Base-by-base conservation (phyloP, 805 yeast genomes). In the Lipomyces orientalis region DNA sequence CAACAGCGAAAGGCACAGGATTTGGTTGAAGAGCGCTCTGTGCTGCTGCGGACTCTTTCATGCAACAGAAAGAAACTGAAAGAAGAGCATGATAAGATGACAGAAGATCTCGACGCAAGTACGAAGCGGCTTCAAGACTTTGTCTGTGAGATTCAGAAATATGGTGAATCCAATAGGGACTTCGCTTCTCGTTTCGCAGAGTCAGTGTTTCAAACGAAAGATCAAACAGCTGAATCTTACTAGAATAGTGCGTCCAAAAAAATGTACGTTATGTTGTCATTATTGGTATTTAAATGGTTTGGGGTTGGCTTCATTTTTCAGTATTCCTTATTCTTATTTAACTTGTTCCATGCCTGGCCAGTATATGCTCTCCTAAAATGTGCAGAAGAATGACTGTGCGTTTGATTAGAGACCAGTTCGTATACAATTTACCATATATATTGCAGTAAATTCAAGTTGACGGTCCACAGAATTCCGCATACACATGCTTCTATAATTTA, bases 111-210 rank as follows among this genome's bases (percentile, higher is more conserved):
- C 55, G 66, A 54, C n/a, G 39, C 33, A 31, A 64, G 34, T 56
- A 39, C 54, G 16, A 29, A 29, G 46, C 29, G 64, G 31, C 51
- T 63, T 29, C 63, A 60, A 4, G 67, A 61, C 29, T 67, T 64
- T 56, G 60, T 58, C 14, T 33, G 60, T 10, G 69, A 61, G 19
- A 37, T 67, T 10, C 68, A 67, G 54, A 33, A 59, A 31, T 66
- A 68, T 33, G 64, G 63, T 14, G 66, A 34, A n/a, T 43, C 34
- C 34, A 64, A 43, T 35, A 51, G 33, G 34, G 9, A 66, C 19
- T 68, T 69, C 46, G 16, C 64, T 10, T 37, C 62, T 10, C 57
- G 37, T 7, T 43, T 56, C n/a, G 12, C 9, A 25, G 56, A 51
- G 35, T 60, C 19, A 9, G 35, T 29, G 55, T 9, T 25, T 22